Conservation (phyloP, 2,329 filamentous ascomycete species). For the Stemphylium lycopersici region DNA sequence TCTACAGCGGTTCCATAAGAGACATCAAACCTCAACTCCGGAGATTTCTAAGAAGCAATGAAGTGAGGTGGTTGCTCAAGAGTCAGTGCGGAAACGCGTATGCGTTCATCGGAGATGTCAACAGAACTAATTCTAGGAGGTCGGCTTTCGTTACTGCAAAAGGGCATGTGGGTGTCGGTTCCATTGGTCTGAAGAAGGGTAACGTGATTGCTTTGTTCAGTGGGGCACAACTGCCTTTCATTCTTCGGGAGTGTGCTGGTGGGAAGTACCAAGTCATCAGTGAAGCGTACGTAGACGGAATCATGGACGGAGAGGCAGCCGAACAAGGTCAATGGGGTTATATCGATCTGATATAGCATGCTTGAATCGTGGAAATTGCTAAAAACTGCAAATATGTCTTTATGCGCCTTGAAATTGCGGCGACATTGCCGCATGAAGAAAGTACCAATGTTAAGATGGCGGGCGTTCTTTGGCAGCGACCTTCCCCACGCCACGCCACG, state of each 20-base stretch:
- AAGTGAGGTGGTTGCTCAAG: too few relatives aligned
- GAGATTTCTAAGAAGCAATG: too few relatives aligned
- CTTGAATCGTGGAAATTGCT: too few relatives aligned
- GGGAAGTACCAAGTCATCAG: slow-evolving; percentile 14
- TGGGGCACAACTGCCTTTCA: slow-evolving; percentile 22
- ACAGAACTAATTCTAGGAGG: slow-evolving; percentile 9
- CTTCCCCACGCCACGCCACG: too few relatives aligned
- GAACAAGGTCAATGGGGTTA: neutral
- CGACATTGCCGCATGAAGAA: too few relatives aligned
- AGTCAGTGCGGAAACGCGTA: fast-evolving
- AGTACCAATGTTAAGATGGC: too few relatives aligned
- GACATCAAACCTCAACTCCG: neutral
- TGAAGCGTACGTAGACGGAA: slow-evolving; percentile 28
- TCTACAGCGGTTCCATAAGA: too few relatives aligned
- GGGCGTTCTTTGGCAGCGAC: too few relatives aligned
- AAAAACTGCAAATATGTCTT: too few relatives aligned
- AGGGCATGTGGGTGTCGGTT: slow-evolving; percentile 18
- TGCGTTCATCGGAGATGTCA: too few relatives aligned
- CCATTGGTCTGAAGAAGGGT: slow-evolving; percentile 9
- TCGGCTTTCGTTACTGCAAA: slow-evolving; percentile 19
- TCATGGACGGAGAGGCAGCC: slow-evolving; percentile 27
- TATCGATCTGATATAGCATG: neutral
- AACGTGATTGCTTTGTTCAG: slow-evolving; percentile 18
- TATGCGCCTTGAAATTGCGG: too few relatives aligned
- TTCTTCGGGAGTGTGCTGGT: slow-evolving; percentile 11